Base-by-base conservation (phyloP, 345 rosid species). In the Eucalyptus marginata region DNA sequence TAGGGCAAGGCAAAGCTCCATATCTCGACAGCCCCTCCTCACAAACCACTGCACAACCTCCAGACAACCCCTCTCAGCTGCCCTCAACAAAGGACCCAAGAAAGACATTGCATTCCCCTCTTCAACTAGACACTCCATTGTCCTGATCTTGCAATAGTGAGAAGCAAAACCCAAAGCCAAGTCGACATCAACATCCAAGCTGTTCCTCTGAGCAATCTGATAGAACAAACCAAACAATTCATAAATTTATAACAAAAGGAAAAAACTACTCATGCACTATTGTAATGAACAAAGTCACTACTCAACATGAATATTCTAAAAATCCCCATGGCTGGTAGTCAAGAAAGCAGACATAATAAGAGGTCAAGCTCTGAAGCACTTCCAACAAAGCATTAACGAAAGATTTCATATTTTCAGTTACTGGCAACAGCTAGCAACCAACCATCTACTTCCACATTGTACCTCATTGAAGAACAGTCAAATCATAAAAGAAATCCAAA, bases 91-190 rank as follows among this genome's bases (percentile, higher is more conserved):
- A 11, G 99, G 99, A 40, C 98, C 98, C 92, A 98, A 89, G 91
- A 98, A 98, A 50, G 98, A 97, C 89, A 94, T 94, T 31, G 99
- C 99, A 85, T 98, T 93, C 66, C 99, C 99, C 92, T 98, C 99
- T 92, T 96, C 99, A 90, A 96, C 99, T 44, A 98, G 95, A 92
- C 99, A 98, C 92, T 96, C 98, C 99, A 98, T 98, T 16, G 99
- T 98, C 66, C 95, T 96, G 14, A 96, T 94, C 92, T 98, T 98
- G 92, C 98, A 93, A 84, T 95, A 96, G 91, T 96, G 99, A 12
- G 99, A 95, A 49, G 99, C 99, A 90, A 96, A 98, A 56, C 99
- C 97, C 88, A 98, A 87, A 31, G 99, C 99, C 90, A 98, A 93
- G 91, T 96, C 99, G 6, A 96, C 99, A 93, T 98, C 99, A 88